phyloP scores from a whole-genome alignment of 176 grass and related monocot species.

The Triticum monococcum region DNA sequence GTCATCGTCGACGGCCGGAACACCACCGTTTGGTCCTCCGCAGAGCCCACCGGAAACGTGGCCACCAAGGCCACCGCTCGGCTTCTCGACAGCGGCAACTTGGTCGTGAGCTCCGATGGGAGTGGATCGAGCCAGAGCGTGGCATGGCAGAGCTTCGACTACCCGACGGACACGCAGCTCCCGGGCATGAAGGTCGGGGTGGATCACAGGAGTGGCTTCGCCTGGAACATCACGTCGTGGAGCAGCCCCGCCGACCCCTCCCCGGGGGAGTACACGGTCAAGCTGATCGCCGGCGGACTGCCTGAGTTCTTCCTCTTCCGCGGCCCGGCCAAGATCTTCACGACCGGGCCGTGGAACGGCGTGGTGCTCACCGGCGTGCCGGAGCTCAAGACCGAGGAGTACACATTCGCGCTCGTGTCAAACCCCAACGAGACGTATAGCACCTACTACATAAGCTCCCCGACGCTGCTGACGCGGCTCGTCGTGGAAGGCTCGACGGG shows the following conservation, averaged over 20 bases:
- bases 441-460: slow-evolving; percentile 10
- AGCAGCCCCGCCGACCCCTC: slow-evolving; percentile 37
- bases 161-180: slow-evolving; percentile 55
- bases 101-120: slow-evolving; percentile 36
- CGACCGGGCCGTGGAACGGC: slow-evolving; percentile 57
- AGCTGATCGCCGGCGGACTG: slow-evolving; percentile 12
- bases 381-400: slow-evolving; percentile 8
- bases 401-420: slow-evolving; percentile 28
- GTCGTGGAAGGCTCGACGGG: too few species aligned
- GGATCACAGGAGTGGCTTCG: slow-evolving; percentile 24
- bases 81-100: slow-evolving; percentile 41
- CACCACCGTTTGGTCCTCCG: slow-evolving; percentile 28
- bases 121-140: not conserved
- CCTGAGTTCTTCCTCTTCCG: slow-evolving; percentile 44
- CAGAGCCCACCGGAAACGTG: not conserved
- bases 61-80: not conserved
- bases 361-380: slow-evolving; percentile 38
- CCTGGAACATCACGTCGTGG: slow-evolving; percentile 55
- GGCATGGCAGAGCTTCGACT: slow-evolving; percentile 61
- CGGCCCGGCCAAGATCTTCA: not conserved
- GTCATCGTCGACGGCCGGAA: slow-evolving; percentile 27
- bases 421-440: slow-evolving; percentile 31
- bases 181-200: slow-evolving; percentile 52
- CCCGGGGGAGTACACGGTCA: slow-evolving; percentile 35
- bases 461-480: too few species aligned